Base-by-base conservation (phyloP, 2,329 filamentous ascomycete genomes). In the Davidsoniella neocaledoniae region DNA sequence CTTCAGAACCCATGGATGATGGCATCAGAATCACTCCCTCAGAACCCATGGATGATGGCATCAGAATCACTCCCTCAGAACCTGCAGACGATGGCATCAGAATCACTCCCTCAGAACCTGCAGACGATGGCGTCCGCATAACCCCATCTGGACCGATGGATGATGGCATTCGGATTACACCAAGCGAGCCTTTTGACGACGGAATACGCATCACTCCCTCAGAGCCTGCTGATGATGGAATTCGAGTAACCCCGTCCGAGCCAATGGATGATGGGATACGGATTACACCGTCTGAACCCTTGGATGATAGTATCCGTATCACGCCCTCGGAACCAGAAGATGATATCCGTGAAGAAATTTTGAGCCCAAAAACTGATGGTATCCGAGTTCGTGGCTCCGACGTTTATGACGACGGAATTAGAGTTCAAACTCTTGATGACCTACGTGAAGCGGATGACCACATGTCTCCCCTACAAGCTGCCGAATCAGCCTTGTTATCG, bases 241-340 rank as follows among this genome's bases (percentile, higher is more conserved):
- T 64, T 19, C 57, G 59, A 6, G 56, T 51, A 14, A 43, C 16
- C 6, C 45, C n/a, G 7, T 43, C 39, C 12, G 46, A 48, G 17
- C 43, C 48, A 17, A 55, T 52, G 6, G 61, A 67, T 50, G 65
- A 69, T 12, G 38, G 46, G n/a, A 51, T 46, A 3, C 43, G 46
- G 8, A 47, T 46, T 9, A 43, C 26, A 7, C 46, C 21, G 6
- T 48, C 43, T 21, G 44, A 46, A 16, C 44, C 49, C n/a, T 56
- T 53, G 8, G 62, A 68, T 50, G 66, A 69, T 51, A 68, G 68
- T 2, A 70, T 70, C 38, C 64, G 70, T 17, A 64, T 73, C 17
- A 65, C 57, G 8, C 67, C 71, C 2, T 43, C 25, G 42, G 47
- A 49, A n/a, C 40, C 40, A 56, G 29, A 64, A 62, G 45, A 33